Evolutionary conservation across 1,284 basidiomycete species (phyloP).

Genomic region (Abortiporus biennis): DNA sequence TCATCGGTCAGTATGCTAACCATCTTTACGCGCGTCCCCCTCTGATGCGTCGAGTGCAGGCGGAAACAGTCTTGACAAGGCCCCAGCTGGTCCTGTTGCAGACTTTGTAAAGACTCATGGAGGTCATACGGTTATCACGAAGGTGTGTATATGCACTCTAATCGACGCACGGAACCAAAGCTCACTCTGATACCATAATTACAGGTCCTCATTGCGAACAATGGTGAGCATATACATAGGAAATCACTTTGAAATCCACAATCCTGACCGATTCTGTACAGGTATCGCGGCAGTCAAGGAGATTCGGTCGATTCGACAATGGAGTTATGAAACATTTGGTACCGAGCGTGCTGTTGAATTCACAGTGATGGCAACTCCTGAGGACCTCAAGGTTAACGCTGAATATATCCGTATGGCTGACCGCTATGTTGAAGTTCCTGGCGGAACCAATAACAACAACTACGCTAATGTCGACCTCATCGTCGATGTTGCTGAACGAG

Average conservation of each 20-base stretch:
- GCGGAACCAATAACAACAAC: slow-evolving; percentile 99
- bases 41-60: slow-evolving; percentile 50
- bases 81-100: slow-evolving; percentile 72
- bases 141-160: slow-evolving; percentile 56
- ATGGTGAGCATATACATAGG: slow-evolving; percentile 49
- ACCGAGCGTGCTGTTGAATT: slow-evolving; percentile 96
- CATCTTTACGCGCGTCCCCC: slow-evolving; percentile 11
- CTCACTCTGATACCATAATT: slow-evolving; percentile 4
- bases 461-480: slow-evolving; percentile 99
- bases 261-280: slow-evolving; percentile 20
- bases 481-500: slow-evolving; percentile 95
- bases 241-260: slow-evolving; percentile 17
- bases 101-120: slow-evolving; percentile 92
- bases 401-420: slow-evolving; percentile 99
- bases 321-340: slow-evolving; percentile 99
- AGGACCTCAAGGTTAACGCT: slow-evolving; percentile 97
- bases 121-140: slow-evolving; percentile 98
- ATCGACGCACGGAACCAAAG: not conserved
- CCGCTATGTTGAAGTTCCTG: slow-evolving; percentile 97
- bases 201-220: slow-evolving; percentile 94
- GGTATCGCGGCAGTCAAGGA: slow-evolving; percentile 99
- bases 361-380: slow-evolving; percentile 99
- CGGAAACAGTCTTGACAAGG: slow-evolving; percentile 86
- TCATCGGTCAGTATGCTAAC: slow-evolving; percentile 58
- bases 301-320: slow-evolving; percentile 97